Evolutionary conservation across 345 rosid species (phyloP).

Genomic region (Leavenworthia alabamica): DNA sequence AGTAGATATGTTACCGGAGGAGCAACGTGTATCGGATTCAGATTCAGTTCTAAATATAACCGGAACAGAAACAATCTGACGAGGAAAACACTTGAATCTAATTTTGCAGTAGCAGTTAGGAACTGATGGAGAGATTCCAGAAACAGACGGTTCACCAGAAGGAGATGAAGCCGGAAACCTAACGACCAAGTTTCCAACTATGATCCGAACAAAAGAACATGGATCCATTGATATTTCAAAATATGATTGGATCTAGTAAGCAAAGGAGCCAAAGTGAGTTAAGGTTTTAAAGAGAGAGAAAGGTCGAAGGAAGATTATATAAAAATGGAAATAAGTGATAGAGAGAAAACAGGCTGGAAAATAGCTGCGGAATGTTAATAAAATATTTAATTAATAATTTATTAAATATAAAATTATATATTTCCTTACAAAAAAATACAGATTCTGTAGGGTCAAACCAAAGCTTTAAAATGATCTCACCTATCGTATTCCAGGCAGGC

Average conservation of each 20-base stretch:
- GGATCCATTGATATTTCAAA: constrained; percentile 66
- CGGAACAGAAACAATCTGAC: constrained; percentile 42
- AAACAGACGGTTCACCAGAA: constrained; percentile 18
- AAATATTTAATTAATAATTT: neutral
- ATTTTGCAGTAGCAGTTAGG: constrained; percentile 55
- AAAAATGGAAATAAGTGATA: constrained; percentile 18
- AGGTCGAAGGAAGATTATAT: neutral
- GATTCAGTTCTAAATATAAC: constrained; percentile 22
- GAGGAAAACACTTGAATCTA: constrained; percentile 47
- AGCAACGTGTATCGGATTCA: constrained; percentile 28
- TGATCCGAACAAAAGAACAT: constrained; percentile 78
- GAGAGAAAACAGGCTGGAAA: constrained; percentile 56
- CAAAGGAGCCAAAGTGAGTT: neutral
- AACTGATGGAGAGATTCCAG: constrained; percentile 15
- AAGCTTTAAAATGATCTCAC: constrained; percentile 8
- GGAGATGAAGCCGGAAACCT: constrained; percentile 35
- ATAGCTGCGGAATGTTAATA: constrained; percentile 38
- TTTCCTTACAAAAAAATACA: constrained; percentile 11
- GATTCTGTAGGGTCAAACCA: constrained; percentile 29
- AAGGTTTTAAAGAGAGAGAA: constrained; percentile 31
- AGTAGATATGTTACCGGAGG: constrained; percentile 28
- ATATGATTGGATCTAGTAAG: constrained; percentile 20
- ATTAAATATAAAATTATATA: constrained; percentile 1
- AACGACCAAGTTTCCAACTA: constrained; percentile 67
- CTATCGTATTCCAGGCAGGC: constrained; percentile 22